Base-by-base conservation (phyloP, 169 alveolate genomes). In the Plasmodium gonderi region DNA sequence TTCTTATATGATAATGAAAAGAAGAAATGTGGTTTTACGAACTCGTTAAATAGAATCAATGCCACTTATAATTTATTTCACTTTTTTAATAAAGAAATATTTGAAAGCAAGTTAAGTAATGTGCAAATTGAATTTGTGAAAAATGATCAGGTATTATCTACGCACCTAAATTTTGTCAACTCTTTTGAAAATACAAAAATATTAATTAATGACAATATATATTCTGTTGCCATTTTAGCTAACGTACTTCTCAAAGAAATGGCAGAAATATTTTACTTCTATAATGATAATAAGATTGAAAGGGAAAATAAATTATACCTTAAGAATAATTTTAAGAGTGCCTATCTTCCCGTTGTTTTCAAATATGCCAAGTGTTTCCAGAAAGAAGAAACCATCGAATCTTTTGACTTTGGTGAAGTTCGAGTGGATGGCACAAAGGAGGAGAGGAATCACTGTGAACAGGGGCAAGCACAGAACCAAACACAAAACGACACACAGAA, bases 261-360 rank as follows among this genome's bases (percentile, higher is more conserved):
- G 93, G 85, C 93, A 4, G 93, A 87, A 45, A 87, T 87, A 20
- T 87, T 36, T 6, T 87, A 87, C 51, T 87, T 87, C 49, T 87
- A 75, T 29, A 87, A 87, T 87, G 87, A 87, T 1, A 87, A 51
- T 44, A 49, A 54, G 44, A 87, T 87, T 26, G 80, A 87, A 78
- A 87, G 45, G 42, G 93, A 87, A 87, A 87, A 87, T 60, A 87
- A 87, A 20, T 36, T 87, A n/a, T 87, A 75, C 67, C 65, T 87
- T 6, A 87, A 87, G 67, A 74, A 75, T 42, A 40, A 74, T 29
- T 87, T 74, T 31, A 87, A 14, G 44, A 87, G 93, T 60, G 14
- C 64, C 12, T 87, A 87, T 31, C 42, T 87, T n/a, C 89, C 93
- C 5, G 67, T 40, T 23, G 74, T 87, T 40, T 51, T 51, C 47